Evolutionary conservation across 2,329 filamentous ascomycete species (phyloP).

Genomic region (Mollisia scopiformis): DNA sequence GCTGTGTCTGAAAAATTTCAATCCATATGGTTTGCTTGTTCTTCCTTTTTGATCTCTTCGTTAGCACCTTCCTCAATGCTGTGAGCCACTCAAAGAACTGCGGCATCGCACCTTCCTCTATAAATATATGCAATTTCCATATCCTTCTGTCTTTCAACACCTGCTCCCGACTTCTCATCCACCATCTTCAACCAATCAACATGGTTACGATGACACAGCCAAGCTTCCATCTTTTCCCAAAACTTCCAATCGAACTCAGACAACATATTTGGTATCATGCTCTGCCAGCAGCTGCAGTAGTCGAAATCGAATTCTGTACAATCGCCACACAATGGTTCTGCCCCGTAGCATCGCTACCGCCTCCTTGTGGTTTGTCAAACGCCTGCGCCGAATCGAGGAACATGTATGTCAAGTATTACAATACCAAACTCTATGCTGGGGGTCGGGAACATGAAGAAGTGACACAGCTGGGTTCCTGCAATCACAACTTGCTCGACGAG

Average conservation of each 20-base stretch:
- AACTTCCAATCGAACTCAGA: not conserved
- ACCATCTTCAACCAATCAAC: not conserved
- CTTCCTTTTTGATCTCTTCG: too few relatives aligned
- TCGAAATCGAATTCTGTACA: not conserved
- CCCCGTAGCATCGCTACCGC: not conserved
- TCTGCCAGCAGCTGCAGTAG: not conserved
- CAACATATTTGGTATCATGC: not conserved
- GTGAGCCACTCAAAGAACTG: too few relatives aligned
- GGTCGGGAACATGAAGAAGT: not conserved
- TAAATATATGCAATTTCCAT: too few relatives aligned
- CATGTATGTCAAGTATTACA: not conserved
- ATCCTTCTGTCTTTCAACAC: too few relatives aligned
- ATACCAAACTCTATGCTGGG: not conserved
- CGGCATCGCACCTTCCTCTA: too few relatives aligned
- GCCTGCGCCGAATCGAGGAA: not conserved
- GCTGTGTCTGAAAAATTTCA: too few relatives aligned
- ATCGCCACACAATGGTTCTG: not conserved
- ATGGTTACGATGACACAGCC: not conserved
- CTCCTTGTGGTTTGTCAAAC: not conserved
- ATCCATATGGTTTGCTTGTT: too few relatives aligned
- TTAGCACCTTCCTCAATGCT: too few relatives aligned
- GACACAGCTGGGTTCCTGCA: not conserved
- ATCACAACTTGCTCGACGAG: not conserved
- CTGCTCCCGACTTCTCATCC: too few relatives aligned
- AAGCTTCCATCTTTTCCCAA: not conserved